These are phyloP conservation scores for Aurantiochytrium sp. DNA, from an alignment of 108 stramenopile species.

Conservation along the genomic window DNA sequence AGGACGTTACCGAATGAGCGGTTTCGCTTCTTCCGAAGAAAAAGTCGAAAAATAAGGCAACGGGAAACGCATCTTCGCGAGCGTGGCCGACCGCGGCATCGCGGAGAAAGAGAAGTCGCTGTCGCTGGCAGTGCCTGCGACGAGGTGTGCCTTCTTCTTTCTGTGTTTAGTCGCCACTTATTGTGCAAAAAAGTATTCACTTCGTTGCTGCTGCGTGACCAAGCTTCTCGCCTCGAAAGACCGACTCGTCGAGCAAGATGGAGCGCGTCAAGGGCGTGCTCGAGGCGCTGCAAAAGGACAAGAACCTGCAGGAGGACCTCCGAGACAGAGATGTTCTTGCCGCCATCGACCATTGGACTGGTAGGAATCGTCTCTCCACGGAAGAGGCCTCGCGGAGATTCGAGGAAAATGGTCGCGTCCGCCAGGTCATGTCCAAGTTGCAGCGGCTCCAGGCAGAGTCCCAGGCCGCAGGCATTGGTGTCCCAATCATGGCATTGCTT, in stretches of 20 bases:
- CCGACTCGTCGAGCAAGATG: not conserved
- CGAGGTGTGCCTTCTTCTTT: not conserved
- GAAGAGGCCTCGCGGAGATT: not conserved
- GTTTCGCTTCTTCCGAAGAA: too few species aligned
- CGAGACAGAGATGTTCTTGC: not conserved
- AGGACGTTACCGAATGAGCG: too few species aligned
- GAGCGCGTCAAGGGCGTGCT: not conserved
- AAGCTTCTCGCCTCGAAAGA: not conserved
- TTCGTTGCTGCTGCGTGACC: not conserved
- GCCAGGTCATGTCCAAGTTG: not conserved
- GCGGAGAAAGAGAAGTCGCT: too few species aligned
- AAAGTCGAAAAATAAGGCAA: too few species aligned
- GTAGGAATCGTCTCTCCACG: not conserved
- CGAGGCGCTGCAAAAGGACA: not conserved
- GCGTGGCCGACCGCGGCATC: too few species aligned
- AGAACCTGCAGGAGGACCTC: not conserved
- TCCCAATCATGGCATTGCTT: not conserved
- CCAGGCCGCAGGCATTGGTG: not conserved
- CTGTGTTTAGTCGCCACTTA: not conserved
- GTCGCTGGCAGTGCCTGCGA: too few species aligned
- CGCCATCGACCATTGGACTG: conserved; percentile 12
- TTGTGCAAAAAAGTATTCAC: not conserved
- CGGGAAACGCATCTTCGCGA: too few species aligned
- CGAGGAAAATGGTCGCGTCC: not conserved
- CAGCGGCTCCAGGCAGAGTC: not conserved